phyloP scores from a whole-genome alignment of 306 rosid species.

The Senna tora region DNA sequence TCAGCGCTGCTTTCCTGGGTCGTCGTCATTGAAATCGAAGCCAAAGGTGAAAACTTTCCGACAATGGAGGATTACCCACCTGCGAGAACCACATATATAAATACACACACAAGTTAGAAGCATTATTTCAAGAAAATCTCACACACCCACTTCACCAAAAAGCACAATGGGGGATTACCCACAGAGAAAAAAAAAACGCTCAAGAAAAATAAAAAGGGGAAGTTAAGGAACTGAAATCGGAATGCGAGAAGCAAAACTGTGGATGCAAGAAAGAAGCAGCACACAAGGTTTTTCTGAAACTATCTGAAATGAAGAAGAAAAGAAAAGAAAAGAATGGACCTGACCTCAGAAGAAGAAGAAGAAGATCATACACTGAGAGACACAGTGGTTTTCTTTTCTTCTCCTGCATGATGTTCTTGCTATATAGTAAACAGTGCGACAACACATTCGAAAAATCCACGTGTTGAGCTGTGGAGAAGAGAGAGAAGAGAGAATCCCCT shows the following conservation, averaged over 20 bases:
- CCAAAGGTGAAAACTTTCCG: slow-evolving; percentile 14
- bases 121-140: not conserved
- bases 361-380: slow-evolving; percentile 20
- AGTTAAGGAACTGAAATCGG: not conserved
- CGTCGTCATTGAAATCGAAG: slow-evolving; percentile 39
- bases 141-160: not conserved
- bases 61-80: too few species aligned
- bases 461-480: slow-evolving; percentile 17
- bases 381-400: not conserved
- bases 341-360: not conserved
- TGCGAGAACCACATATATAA: not conserved
- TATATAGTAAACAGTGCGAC: slow-evolving; percentile 23
- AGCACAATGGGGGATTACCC: not conserved
- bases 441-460: slow-evolving; percentile 33
- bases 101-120: not conserved
- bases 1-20: not conserved
- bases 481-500: not conserved
- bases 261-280: not conserved
- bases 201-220: not conserved
- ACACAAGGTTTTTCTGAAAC: not conserved
- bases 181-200: not conserved
- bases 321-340: not conserved
- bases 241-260: slow-evolving; percentile 14
- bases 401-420: slow-evolving; percentile 29
- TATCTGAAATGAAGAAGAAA: not conserved